Base-by-base conservation (phyloP, 1,284 basidiomycete species). In the Malassezia nana region DNA sequence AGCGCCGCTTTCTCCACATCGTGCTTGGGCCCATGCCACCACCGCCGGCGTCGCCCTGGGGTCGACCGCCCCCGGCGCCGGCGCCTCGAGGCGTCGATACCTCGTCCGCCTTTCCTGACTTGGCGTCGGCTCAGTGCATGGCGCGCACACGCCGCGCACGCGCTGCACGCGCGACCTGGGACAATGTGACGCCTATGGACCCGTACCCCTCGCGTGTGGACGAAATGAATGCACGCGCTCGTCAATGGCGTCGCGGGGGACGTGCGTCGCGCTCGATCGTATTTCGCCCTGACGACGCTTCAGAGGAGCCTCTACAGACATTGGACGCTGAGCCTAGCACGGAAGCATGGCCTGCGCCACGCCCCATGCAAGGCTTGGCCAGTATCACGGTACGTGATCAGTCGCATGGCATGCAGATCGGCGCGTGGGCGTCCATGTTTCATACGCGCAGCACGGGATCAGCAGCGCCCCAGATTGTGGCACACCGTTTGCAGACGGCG, bases 371-470 rank as follows among this genome's bases (percentile, higher is more conserved):
- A 25, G 40, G 51, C 31, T 33, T 53, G 22, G 44, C 51, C 24
- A 53, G 51, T n/a, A 30, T 53, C 20, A 33, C 33, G 28, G 44
- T 53, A 24, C 46, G 44, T 22, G 51, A 53, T 32, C 46, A 32
- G 44, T 16, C 44, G n/a, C 44, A 40, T 9, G 20, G 40, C 20
- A 3, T 28, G 4, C 33, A 33, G 16, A 26, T 53, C 4, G 53
- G 53, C 35, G 53, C 48, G 6, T 55, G 53, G 53, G 53, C 53
- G 1, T 46, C 41, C 18, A 49, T 55, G 32, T 45, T 40, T 22
- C 42, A 50, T 18, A 30, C 33, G 20, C 40, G 24, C 18, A 20
- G 24, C 13, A 47, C 45, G 10, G 45, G 45, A 18, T 35, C 45
- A 10, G 22, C 9, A 8, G 45, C 45, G 1, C 29, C 31, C 5